phyloP scores from a whole-genome alignment of 352 stramenopile species.

The Pythium oligandrum region DNA sequence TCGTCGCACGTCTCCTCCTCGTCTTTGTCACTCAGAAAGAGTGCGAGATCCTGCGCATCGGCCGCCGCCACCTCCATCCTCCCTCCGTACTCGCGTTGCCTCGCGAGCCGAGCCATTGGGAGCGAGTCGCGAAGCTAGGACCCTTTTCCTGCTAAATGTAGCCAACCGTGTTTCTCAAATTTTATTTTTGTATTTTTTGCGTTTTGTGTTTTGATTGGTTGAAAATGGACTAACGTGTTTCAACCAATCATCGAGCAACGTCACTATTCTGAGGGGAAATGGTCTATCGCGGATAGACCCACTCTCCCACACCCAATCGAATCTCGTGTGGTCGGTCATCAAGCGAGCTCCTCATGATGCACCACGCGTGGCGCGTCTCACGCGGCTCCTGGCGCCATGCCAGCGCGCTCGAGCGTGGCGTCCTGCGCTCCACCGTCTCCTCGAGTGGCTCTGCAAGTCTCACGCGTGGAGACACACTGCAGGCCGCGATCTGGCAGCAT shows the following conservation, averaged over 20 bases:
- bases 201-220: slow-evolving; percentile 1
- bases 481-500: slow-evolving; percentile 9
- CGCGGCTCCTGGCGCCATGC: slow-evolving; percentile 4
- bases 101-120: too few species aligned
- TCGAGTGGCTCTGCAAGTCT: background rate
- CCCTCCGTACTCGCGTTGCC: too few species aligned
- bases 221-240: background rate
- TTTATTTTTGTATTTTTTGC: too few species aligned
- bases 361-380: slow-evolving; percentile 7
- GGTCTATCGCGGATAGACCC: too few species aligned
- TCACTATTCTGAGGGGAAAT: too few species aligned
- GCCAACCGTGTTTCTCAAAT: too few species aligned
- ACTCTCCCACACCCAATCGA: too few species aligned
- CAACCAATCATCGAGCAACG: slow-evolving; percentile 5
- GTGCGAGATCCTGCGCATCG: slow-evolving; percentile 33
- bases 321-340: too few species aligned
- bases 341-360: slow-evolving; percentile 5
- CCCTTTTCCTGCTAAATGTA: too few species aligned
- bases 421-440: background rate
- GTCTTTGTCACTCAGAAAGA: slow-evolving; percentile 43
- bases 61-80: slow-evolving; percentile 19
- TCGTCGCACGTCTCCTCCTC: background rate
- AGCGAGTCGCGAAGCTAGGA: too few species aligned
- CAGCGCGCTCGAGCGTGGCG: background rate
- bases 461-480: slow-evolving; percentile 1